Evolutionary conservation across 352 stramenopile genomes (phyloP), one percentile per base, ranked within the genome.

Genomic region (Phytophthora nicotianae): DNA sequence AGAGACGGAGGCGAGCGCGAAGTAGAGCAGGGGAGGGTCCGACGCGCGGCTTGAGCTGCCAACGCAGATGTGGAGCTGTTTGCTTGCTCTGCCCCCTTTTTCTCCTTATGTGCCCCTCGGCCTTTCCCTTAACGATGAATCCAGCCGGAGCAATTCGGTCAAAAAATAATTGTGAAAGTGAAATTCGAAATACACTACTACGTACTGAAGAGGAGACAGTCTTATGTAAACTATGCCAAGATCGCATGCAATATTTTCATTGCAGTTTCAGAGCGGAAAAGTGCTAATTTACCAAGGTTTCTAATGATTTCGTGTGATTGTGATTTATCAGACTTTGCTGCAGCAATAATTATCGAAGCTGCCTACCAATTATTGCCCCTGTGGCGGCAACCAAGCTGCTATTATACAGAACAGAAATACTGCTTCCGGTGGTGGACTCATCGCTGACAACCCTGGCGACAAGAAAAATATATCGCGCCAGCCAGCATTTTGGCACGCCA

Each of bases 31-130:
- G 46, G 48, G 35, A 26, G 40, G 48, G 21, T 38, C n/a, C 19
- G 46, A 56, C 23, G 32, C 24, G 47, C 20, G 27, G 49, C 20
- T 49, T 51, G 57, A 41, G 47, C 40, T 50, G 46, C 35, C 27
- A 63, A 48, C 47, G 38, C 32, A 56, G 33, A 37, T 55, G 50
- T 35, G 40, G 37, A 59, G 54, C 16, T 60, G 49, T 46, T 63
- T 57, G 49, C 53, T 63, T 57, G 47, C 54, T 65, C 57, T 55
- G 61, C 50, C 50, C 60, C 49, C 49, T 55, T 70, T 65, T 71
- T 71, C 63, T 62, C 50, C 63, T 67, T 71, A 40, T 71, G 57
- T 65, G 38, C 47, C 50, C 20, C 38, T 59, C 57, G 46, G 62
- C 43, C 62, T 70, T 70, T 67, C 45, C 58, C 56, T 16, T 54